Evolutionary conservation across 345 rosid species (phyloP), one percentile per base, ranked within the genome.

Genomic region (Sonneratia caseolaris): DNA sequence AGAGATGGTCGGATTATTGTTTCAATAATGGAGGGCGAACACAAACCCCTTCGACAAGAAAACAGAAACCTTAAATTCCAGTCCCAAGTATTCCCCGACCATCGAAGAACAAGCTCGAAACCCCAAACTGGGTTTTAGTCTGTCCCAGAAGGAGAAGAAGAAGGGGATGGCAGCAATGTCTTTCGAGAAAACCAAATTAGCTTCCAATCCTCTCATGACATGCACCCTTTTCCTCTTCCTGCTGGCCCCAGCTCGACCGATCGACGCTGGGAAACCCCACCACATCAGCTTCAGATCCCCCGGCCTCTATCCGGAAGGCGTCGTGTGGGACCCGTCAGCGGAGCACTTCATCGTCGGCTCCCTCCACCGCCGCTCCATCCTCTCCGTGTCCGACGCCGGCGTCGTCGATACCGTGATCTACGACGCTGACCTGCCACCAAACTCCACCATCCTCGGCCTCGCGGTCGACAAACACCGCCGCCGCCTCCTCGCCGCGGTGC

Each of bases 321-420:
- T 89, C 6, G 78, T 89, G 22, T 88, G 89, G 86, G 97, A 93
- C 79, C 86, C 88, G 11, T 76, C 87, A 0, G 87, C 79, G 64
- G 85, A 89, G 55, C 93, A 91, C 82, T 93, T 93, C 84, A 14
- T 93, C 72, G 96, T 91, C 64, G 93, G 98, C 37, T 93, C 97
- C 7, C 80, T 83, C 72, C 85, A 65, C 69, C 72, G 80, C 76
- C 88, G 97, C 71, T 76, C 86, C 0, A 78, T 93, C 68, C 81
- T 68, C 75, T 79, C 97, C 62, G 88, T 93, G 71, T 93, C 98
- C 56, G 97, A 93, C 65, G 95, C 89, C 21, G 97, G 91, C 48
- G 91, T 89, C 74, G 37, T 82, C 37, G 82, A 91, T 65, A 86
- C 83, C 15, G 70, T 91, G n/a, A 61, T 93, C 62, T 81, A 79